phyloP scores from a whole-genome alignment of 2,329 filamentous ascomycete species.

The Cryphonectria parasitica region DNA sequence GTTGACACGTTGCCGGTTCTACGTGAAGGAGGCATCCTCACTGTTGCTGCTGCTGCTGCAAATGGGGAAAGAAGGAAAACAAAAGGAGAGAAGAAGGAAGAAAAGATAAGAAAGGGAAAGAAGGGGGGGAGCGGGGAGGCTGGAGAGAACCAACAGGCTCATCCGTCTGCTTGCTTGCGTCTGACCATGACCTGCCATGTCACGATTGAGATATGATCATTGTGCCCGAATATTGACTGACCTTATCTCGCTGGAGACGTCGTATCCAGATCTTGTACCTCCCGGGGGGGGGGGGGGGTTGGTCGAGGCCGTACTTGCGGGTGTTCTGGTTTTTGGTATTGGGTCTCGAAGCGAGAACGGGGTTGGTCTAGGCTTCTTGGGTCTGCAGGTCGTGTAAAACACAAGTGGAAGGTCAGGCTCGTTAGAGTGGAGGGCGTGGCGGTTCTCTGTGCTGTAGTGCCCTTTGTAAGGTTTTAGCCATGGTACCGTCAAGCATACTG shows the following conservation, averaged over 20 bases:
- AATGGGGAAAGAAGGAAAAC: no score
- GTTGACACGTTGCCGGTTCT: background rate
- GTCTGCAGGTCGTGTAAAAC: conserved; percentile 1
- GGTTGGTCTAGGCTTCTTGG: conserved; percentile 1
- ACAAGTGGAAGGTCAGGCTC: conserved; percentile 1
- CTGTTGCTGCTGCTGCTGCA: background rate
- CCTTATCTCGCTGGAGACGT: conserved; percentile 8
- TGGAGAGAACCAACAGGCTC: background rate
- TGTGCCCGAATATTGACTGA: background rate
- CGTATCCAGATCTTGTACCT: conserved; percentile 10
- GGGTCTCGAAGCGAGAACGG: background rate
- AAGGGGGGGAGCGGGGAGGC: no score
- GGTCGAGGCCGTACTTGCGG: background rate
- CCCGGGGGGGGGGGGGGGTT: background rate
- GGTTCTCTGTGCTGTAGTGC: background rate
- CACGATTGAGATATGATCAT: background rate
- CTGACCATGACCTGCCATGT: conserved; percentile 9
- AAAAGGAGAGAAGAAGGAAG: background rate
- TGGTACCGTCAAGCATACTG: background rate
- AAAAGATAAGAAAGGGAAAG: background rate
- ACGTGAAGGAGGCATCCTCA: background rate
- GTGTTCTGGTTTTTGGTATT: background rate
- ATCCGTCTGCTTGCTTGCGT: background rate
- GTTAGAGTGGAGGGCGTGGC: background rate
- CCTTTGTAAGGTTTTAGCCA: background rate